Conservation (phyloP, 1,139 yeast genomes). For the Blastobotrys apis region DNA sequence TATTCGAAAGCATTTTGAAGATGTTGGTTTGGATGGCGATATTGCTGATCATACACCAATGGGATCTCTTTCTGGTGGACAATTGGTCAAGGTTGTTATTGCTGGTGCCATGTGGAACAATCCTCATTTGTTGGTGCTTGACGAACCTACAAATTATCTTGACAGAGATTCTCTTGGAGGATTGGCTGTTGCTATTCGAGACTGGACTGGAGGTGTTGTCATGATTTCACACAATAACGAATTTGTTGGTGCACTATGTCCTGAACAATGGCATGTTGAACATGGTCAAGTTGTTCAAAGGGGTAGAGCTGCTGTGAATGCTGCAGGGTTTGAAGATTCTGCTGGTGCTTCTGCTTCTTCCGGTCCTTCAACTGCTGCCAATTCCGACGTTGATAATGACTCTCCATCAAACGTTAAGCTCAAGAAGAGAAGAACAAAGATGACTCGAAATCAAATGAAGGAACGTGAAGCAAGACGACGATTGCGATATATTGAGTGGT, state of each 20-base stretch:
- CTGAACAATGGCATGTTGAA: conserved; percentile 97
- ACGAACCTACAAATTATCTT: conserved; percentile 97
- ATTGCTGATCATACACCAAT: conserved; percentile 97
- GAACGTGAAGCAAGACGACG: conserved; percentile 90
- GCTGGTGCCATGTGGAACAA: conserved; percentile 99
- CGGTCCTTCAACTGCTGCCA: conserved; percentile 28
- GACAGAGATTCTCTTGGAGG: conserved; percentile 98
- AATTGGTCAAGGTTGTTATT: conserved; percentile 94
- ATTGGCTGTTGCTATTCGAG: conserved; percentile 92
- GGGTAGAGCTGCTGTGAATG: conserved; percentile 72
- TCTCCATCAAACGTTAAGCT: conserved; percentile 96
- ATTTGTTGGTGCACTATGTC: conserved; percentile 95
- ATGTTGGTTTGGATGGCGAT: conserved; percentile 94
- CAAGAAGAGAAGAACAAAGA: conserved; percentile 75
- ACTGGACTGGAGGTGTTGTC: conserved; percentile 97
- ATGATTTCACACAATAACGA: conserved; percentile 98
- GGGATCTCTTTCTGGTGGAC: conserved; percentile 97
- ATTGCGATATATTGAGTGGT: conserved; percentile 90
- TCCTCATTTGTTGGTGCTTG: conserved; percentile 94
- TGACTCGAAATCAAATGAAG: conserved; percentile 95
- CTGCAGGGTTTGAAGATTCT: conserved; percentile 75
- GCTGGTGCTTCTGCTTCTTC: conserved; percentile 39
- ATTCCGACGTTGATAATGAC: conserved; percentile 42
- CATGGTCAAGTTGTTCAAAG: conserved; percentile 84
- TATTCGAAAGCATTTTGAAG: conserved; percentile 94